Conservation (phyloP, 805 yeast species). For the Candida maesae region DNA sequence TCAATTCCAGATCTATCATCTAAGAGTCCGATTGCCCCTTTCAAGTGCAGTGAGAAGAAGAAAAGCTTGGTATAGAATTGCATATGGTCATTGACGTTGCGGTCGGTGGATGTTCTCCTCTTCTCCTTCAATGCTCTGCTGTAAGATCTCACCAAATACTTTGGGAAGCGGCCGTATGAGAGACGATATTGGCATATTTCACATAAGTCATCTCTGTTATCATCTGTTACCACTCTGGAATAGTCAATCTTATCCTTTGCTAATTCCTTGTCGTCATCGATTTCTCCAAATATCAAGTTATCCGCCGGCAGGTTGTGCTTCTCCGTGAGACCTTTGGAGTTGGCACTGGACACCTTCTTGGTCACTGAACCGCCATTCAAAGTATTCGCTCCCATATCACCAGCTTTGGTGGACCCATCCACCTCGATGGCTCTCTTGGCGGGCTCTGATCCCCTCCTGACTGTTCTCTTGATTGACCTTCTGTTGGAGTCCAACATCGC, state of each 20-base stretch:
- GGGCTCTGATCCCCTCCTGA: neutral
- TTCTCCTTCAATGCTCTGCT: neutral
- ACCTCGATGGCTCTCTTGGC: too few relatives aligned
- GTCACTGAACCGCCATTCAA: too few relatives aligned
- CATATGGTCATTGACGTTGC: neutral
- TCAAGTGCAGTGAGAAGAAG: neutral
- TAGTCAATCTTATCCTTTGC: neutral
- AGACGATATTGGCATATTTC: conserved; percentile 2
- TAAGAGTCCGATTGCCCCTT: neutral
- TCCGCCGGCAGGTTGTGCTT: too few relatives aligned
- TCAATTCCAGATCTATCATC: neutral
- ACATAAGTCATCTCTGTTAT: neutral
- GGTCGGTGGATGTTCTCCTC: neutral
- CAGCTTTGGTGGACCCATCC: too few relatives aligned
- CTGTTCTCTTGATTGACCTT: neutral
- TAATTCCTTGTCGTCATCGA: neutral
- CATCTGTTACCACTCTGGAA: neutral
- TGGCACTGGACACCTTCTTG: too few relatives aligned
- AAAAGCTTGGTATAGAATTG: conserved; percentile 1
- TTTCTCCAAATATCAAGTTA: too few relatives aligned
- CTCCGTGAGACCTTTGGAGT: too few relatives aligned
- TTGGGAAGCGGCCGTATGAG: neutral
- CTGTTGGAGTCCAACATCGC: conserved; percentile 2
- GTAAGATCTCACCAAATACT: conserved; percentile 1
- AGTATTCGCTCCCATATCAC: too few relatives aligned